Evolutionary conservation across 2,329 filamentous ascomycete species (phyloP), one percentile per base, ranked within the genome.

Genomic region (Metarhizium album): DNA sequence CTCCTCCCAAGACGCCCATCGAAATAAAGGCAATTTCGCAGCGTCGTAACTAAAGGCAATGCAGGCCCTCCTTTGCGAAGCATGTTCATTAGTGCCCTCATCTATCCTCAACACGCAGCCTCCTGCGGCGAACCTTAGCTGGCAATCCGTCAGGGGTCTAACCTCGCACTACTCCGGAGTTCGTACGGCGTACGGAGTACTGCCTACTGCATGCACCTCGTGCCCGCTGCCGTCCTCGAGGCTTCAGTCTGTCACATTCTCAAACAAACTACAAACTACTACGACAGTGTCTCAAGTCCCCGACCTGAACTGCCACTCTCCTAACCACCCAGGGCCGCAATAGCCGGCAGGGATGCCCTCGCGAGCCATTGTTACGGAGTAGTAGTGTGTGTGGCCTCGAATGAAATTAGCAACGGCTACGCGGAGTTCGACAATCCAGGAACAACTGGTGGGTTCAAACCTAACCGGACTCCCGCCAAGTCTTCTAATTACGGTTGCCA

Each of bases 341-440:
- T n/a, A n/a, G n/a, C n/a, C n/a, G n/a, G n/a, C n/a, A 40, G 46
- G 46, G 42, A 35, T 20, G 18, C 23, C 14, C 46, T 27, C 46
- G 14, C 46, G 24, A 40, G 31, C 29, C 31, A 42, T n/a, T n/a
- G n/a, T n/a, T n/a, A n/a, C n/a, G n/a, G n/a, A n/a, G n/a, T n/a
- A n/a, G n/a, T n/a, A n/a, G n/a, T 38, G 42, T 42, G 38, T n/a
- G 3, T 45, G 48, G 48, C 42, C 48, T 38, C 37, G 46, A 46
- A 47, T 52, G 49, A 54, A 54, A 54, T 54, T 50, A 50, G 52
- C 47, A 50, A 22, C 11, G 16, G 4, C 47, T 29, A 35, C 49
- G 40, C 31, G 24, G 14, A 23, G 43, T 14, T 23, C 20, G 20
- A 24, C n/a, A 22, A 18, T 11, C 20, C 33, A 35, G 11, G 33